Percentiles rank a stretch among this genome's conserved stretches.
Conservation (phyloP, 2,329 filamentous ascomycete species). For the Aspergillus ruber region DNA sequence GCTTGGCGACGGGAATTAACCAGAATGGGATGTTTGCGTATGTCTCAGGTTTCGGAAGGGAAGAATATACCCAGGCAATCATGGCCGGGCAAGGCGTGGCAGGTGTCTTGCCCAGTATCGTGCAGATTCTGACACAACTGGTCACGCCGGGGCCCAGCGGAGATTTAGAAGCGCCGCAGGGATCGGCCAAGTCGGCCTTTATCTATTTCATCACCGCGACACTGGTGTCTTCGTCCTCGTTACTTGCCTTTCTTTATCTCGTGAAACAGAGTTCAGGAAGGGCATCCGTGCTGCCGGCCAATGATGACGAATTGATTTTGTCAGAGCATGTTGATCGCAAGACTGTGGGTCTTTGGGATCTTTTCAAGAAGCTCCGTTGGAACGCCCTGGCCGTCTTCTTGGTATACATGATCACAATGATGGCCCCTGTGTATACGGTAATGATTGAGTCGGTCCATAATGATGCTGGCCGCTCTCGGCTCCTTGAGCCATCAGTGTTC, state of each 20-base stretch:
- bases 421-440: constrained; percentile 85
- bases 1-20: constrained; percentile 73
- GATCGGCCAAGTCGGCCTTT: constrained; percentile 66
- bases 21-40: constrained; percentile 95
- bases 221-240: constrained; percentile 60
- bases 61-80: constrained; percentile 90
- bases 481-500: constrained; percentile 66
- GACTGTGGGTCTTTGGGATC: constrained; percentile 53
- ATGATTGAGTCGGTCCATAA: constrained; percentile 52
- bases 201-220: constrained; percentile 89
- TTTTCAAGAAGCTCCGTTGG: constrained; percentile 75
- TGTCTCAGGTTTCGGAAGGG: constrained; percentile 73
- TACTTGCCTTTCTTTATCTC: constrained; percentile 70
- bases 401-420: constrained; percentile 82
- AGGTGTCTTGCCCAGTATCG: constrained; percentile 79
- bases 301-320: constrained; percentile 10
- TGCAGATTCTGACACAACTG: constrained; percentile 79
- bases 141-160: constrained; percentile 48
- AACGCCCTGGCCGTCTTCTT: constrained; percentile 69
- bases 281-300: constrained; percentile 5
- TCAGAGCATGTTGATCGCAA: constrained; percentile 27
- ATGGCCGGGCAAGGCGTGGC: constrained; percentile 93
- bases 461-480: constrained; percentile 42
- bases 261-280: constrained; percentile 43
- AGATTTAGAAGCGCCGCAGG: constrained; percentile 28